Percentiles rank a stretch among this genome's conserved stretches.
Conservation (phyloP, 1,284 basidiomycete species). For the Cutaneotrichosporon daszewskae region DNA sequence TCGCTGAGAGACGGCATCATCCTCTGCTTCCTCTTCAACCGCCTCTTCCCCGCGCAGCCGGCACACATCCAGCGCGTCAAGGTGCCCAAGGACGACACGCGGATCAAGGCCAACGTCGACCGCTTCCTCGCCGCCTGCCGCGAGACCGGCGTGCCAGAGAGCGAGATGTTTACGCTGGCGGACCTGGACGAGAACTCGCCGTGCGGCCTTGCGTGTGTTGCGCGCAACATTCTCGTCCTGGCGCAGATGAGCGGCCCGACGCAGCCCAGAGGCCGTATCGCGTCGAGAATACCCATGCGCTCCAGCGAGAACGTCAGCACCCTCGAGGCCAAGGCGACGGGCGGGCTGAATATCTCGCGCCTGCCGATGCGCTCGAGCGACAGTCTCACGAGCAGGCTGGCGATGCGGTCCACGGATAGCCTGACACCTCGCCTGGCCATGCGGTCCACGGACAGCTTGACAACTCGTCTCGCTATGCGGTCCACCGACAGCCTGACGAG, state of each 20-base stretch:
- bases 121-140: slow-evolving; percentile 38
- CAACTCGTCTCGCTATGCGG: no score
- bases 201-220: slow-evolving; percentile 27
- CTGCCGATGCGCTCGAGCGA: no score
- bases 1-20: slow-evolving; percentile 75
- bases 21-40: slow-evolving; percentile 59
- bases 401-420: no score
- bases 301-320: not conserved
- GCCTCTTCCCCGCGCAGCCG: slow-evolving; percentile 32
- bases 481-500: no score
- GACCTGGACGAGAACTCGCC: slow-evolving; percentile 32
- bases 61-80: slow-evolving; percentile 34
- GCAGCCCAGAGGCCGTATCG: not conserved
- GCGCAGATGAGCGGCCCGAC: slow-evolving; percentile 54
- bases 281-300: not conserved
- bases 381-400: no score
- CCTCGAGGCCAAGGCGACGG: no score
- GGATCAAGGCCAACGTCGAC: slow-evolving; percentile 31
- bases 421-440: no score
- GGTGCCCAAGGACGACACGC: slow-evolving; percentile 31
- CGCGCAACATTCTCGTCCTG: slow-evolving; percentile 58
- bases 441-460: no score
- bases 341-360: no score
- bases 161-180: slow-evolving; percentile 28
- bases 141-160: slow-evolving; percentile 22